Evolutionary conservation across 331 rosid species (phyloP).

Genomic region (Arachis monticola): DNA sequence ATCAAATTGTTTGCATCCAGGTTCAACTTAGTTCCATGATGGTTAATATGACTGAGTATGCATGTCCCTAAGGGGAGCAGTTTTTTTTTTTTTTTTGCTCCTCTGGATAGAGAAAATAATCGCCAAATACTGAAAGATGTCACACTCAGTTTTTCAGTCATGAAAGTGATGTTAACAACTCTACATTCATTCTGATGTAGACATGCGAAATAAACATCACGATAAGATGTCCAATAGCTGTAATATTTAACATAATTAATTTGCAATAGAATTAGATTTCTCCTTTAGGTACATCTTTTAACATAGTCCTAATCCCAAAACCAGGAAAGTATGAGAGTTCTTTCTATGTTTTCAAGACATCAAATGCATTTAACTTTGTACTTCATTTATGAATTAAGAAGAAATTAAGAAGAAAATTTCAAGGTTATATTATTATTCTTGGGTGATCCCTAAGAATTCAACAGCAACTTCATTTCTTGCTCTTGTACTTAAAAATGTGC

Average conservation of each 20-base stretch:
- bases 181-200: neutral
- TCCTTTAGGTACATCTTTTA: neutral
- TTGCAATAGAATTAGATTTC: neutral
- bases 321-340: too few relatives aligned
- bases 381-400: too few relatives aligned
- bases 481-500: neutral
- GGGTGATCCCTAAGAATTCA: constrained; percentile 9
- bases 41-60: neutral
- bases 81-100: neutral
- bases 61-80: neutral
- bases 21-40: neutral
- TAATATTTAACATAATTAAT: constrained; percentile 10
- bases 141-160: neutral
- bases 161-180: neutral
- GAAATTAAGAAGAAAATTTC: too few relatives aligned
- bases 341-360: too few relatives aligned
- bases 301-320: too few relatives aligned
- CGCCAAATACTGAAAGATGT: constrained; percentile 6
- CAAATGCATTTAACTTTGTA: too few relatives aligned
- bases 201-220: neutral
- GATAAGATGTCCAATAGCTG: neutral
- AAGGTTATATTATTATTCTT: too few relatives aligned
- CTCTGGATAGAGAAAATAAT: constrained; percentile 3
- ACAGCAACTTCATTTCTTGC: neutral
- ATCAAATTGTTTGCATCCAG: neutral